A percentile compares a stretch with the other conserved stretches of the same genome.
These are phyloP conservation scores for Tuber aestivum DNA, from an alignment of 495 filamentous ascomycete genomes.

Conservation along the genomic window DNA sequence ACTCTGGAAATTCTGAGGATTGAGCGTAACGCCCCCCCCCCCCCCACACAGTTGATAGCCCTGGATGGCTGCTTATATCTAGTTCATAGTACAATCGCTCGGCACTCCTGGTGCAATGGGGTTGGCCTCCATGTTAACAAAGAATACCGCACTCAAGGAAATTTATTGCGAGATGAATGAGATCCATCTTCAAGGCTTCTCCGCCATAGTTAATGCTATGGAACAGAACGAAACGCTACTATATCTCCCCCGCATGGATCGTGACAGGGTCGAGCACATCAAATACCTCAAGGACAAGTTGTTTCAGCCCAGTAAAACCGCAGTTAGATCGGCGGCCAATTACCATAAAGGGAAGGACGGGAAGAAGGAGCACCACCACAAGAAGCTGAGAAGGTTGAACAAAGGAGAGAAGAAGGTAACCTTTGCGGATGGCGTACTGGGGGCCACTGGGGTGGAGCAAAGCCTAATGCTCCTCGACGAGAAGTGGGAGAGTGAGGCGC, in stretches of 20 bases:
- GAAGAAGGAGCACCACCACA: not conserved
- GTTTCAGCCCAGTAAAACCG: conserved; percentile 27
- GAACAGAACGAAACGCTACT: conserved; percentile 61
- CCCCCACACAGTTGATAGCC: not conserved
- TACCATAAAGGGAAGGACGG: conserved; percentile 12
- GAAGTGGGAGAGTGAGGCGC: conserved; percentile 42
- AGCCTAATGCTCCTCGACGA: conserved; percentile 37
- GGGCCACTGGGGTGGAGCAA: conserved; percentile 29
- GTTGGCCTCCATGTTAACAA: conserved; percentile 67
- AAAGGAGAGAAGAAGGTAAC: conserved; percentile 32
- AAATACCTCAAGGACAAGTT: conserved; percentile 51
- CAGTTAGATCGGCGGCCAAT: conserved; percentile 13
- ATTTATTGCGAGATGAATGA: conserved; percentile 74
- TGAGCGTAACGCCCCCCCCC: conserved; percentile 50
- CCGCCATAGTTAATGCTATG: conserved; percentile 66
- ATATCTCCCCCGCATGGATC: conserved; percentile 61
- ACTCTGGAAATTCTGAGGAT: conserved; percentile 70
- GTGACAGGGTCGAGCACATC: conserved; percentile 57
- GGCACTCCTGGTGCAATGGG: conserved; percentile 59
- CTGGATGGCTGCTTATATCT: conserved; percentile 18
- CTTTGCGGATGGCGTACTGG: conserved; percentile 28
- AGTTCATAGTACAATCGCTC: conserved; percentile 39
- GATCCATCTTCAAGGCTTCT: conserved; percentile 71
- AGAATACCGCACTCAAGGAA: conserved; percentile 59
- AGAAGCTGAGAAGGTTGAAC: conserved; percentile 16